A percentile compares a stretch with the other conserved stretches of the same genome.
Evolutionary conservation across 148 eudicot genomes (phyloP).

Genomic region (Mesembryanthemum crystallinum): DNA sequence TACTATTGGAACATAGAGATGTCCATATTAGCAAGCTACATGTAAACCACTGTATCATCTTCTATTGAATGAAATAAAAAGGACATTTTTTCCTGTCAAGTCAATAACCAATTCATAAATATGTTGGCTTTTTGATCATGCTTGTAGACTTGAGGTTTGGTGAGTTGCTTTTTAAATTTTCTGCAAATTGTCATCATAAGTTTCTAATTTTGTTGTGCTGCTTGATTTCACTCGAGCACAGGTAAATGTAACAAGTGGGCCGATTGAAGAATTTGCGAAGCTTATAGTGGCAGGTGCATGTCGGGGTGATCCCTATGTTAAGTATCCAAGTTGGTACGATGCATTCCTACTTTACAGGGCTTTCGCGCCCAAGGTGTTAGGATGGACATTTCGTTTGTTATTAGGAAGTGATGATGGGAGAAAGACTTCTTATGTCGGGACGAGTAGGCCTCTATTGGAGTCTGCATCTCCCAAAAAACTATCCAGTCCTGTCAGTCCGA

Average conservation of each 20-base stretch:
- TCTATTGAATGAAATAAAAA: too few relatives aligned
- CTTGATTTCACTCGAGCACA: slow-evolving; percentile 11
- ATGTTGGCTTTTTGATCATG: too few relatives aligned
- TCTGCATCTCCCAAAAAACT: slow-evolving; percentile 28
- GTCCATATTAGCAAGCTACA: too few relatives aligned
- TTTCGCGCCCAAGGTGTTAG: slow-evolving; percentile 67
- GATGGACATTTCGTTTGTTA: slow-evolving; percentile 69
- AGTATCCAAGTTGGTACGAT: slow-evolving; percentile 85
- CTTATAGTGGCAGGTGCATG: slow-evolving; percentile 77
- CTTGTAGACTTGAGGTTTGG: too few relatives aligned
- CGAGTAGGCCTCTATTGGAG: slow-evolving; percentile 62
- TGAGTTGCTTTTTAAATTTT: too few relatives aligned
- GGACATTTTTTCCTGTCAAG: too few relatives aligned
- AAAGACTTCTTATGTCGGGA: slow-evolving; percentile 52
- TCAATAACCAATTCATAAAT: too few relatives aligned
- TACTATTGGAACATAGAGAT: too few relatives aligned
- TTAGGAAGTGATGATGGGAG: slow-evolving; percentile 35
- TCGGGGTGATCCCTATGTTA: slow-evolving; percentile 73
- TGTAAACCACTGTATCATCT: too few relatives aligned
- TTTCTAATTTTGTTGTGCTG: too few relatives aligned
- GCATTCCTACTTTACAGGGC: slow-evolving; percentile 63
- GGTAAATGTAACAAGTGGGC: slow-evolving; percentile 51
- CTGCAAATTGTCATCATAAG: too few relatives aligned
- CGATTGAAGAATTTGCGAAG: slow-evolving; percentile 61
- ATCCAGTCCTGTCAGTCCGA: slow-evolving; percentile 28